These are phyloP conservation scores for Hordeum pubiflorum DNA, from an alignment of 202 grass and related monocot species.

Conservation along the genomic window DNA sequence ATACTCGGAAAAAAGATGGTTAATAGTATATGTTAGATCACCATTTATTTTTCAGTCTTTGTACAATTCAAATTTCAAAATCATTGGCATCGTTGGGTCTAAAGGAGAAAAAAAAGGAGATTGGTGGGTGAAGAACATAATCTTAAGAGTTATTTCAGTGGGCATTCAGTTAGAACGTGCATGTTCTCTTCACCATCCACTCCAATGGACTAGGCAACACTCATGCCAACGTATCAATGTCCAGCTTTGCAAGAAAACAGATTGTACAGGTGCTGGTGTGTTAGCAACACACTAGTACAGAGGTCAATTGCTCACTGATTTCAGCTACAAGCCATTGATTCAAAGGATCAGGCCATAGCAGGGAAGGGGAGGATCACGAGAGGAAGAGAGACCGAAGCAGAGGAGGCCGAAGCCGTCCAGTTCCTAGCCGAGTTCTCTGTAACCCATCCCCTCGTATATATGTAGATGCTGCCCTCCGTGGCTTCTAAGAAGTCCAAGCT, in stretches of 20 bases:
- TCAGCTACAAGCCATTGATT: too few relatives aligned
- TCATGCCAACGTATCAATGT: background rate
- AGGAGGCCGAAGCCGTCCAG: too few relatives aligned
- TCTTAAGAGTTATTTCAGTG: background rate
- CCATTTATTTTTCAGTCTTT: background rate
- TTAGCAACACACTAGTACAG: too few relatives aligned
- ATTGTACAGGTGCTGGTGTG: background rate
- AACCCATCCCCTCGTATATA: too few relatives aligned
- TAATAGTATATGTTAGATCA: background rate
- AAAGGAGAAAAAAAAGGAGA: background rate
- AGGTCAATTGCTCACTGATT: too few relatives aligned
- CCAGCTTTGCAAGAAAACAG: background rate
- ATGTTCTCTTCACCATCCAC: background rate
- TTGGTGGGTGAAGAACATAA: background rate
- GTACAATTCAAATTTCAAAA: background rate
- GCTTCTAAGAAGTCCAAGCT: too few relatives aligned
- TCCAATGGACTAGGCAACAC: background rate
- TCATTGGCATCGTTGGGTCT: background rate
- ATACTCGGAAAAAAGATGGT: too few relatives aligned
- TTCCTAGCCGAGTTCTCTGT: too few relatives aligned
- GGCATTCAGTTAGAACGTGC: background rate
- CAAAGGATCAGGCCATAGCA: too few relatives aligned
- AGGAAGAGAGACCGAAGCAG: too few relatives aligned
- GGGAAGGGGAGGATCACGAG: too few relatives aligned
- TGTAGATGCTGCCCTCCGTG: too few relatives aligned